These are phyloP conservation scores for Trametes punicea DNA, from an alignment of 768 basidiomycete species.

Conservation along the genomic window DNA sequence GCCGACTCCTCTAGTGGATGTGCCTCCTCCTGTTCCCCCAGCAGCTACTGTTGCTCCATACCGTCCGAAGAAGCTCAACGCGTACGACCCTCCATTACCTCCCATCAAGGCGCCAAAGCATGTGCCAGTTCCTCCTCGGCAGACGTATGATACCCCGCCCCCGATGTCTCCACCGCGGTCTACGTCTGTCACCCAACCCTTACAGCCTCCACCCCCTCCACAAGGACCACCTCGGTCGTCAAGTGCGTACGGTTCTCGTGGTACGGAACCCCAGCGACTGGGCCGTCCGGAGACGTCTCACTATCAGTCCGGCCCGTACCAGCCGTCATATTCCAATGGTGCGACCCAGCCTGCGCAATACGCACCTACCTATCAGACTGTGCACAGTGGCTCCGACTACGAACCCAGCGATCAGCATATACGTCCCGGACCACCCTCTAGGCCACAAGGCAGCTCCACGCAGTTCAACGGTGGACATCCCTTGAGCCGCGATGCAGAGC, in stretches of 20 bases:
- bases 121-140: constrained; percentile 16
- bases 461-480: too few species aligned
- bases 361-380: neutral
- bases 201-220: constrained; percentile 16
- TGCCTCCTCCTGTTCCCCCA: constrained; percentile 29
- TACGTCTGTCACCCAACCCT: neutral
- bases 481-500: too few species aligned
- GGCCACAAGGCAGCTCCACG: too few species aligned
- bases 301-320: neutral
- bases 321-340: neutral
- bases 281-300: neutral
- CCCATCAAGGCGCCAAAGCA: constrained; percentile 41
- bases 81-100: constrained; percentile 75
- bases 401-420: neutral
- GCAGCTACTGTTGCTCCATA: constrained; percentile 44
- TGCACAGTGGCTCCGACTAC: neutral
- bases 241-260: neutral
- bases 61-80: constrained; percentile 64
- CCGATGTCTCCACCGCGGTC: constrained; percentile 11
- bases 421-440: neutral
- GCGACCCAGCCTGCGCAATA: neutral
- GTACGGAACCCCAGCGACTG: constrained; percentile 3
- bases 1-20: constrained; percentile 12
- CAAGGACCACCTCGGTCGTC: constrained; percentile 6
- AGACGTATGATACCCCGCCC: constrained; percentile 6